phyloP scores from a whole-genome alignment of 2,329 filamentous ascomycete genomes.

The Fusarium torreyae region DNA sequence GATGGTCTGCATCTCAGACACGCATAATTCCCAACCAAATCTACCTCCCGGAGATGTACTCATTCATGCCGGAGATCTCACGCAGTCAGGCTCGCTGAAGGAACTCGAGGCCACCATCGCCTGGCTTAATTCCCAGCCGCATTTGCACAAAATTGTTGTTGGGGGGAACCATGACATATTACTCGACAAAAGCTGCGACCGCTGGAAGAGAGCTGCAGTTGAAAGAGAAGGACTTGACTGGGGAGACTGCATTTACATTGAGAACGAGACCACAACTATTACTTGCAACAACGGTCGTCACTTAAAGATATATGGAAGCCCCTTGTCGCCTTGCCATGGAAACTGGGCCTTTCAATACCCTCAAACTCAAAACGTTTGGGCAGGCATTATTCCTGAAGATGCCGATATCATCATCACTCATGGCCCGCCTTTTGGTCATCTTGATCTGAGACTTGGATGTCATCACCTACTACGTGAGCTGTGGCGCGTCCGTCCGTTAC shows the following conservation, averaged over 20 bases:
- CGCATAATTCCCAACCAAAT: slow-evolving; percentile 57
- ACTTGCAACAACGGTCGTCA: slow-evolving; percentile 48
- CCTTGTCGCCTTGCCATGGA: slow-evolving; percentile 52
- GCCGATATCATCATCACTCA: slow-evolving; percentile 60
- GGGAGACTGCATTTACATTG: slow-evolving; percentile 48
- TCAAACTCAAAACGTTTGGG: slow-evolving; percentile 50
- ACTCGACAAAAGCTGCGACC: slow-evolving; percentile 43
- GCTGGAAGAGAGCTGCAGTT: background rate
- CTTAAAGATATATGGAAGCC: slow-evolving; percentile 52
- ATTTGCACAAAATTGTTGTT: slow-evolving; percentile 61
- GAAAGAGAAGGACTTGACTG: slow-evolving; percentile 41
- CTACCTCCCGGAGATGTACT: slow-evolving; percentile 62
- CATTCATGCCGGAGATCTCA: slow-evolving; percentile 66
- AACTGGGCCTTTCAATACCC: slow-evolving; percentile 62
- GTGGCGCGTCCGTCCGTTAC: slow-evolving; percentile 68
- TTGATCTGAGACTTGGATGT: slow-evolving; percentile 56
- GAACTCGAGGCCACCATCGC: slow-evolving; percentile 58
- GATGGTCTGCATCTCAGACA: slow-evolving; percentile 62
- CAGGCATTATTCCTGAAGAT: slow-evolving; percentile 39
- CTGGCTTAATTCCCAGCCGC: slow-evolving; percentile 61
- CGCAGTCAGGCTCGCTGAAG: slow-evolving; percentile 58
- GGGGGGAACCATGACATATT: slow-evolving; percentile 64
- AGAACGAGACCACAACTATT: slow-evolving; percentile 39
- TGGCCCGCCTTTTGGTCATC: slow-evolving; percentile 54
- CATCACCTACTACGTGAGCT: slow-evolving; percentile 60